Evolutionary conservation across 148 eudicot species (phyloP).

Genomic region (Linanthus parryae): DNA sequence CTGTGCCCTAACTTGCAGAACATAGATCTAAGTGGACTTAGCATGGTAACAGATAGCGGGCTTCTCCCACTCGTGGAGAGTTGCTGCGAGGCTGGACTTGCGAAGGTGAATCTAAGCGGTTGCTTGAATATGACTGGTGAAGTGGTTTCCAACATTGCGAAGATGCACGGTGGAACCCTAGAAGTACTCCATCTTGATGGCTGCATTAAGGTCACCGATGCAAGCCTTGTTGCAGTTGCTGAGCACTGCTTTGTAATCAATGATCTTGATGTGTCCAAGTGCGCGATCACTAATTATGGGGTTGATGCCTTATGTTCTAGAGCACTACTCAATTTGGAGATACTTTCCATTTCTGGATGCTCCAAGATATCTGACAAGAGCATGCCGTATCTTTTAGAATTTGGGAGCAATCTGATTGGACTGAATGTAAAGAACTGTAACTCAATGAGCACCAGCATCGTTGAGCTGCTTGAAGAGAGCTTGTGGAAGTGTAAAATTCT

Average conservation of each 20-base stretch:
- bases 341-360: no score
- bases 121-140: conserved; percentile 62
- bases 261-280: conserved; percentile 69
- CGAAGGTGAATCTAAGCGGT: conserved; percentile 50
- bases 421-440: conserved; percentile 66
- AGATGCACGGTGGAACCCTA: conserved; percentile 56
- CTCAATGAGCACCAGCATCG: conserved; percentile 43
- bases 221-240: no score
- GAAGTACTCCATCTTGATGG: no score
- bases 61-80: no score
- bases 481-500: no score
- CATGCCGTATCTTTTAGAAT: conserved; percentile 33
- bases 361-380: conserved; percentile 56
- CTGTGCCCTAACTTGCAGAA: conserved; percentile 62
- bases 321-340: no score
- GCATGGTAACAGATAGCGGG: conserved; percentile 56
- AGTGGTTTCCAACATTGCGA: conserved; percentile 33
- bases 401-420: conserved; percentile 57
- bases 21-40: conserved; percentile 57
- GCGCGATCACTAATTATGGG: conserved; percentile 60
- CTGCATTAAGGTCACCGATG: no score
- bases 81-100: conserved; percentile 51
- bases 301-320: conserved; percentile 40
- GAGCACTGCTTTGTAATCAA: no score
- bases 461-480: no score